Conservation (phyloP, 176 grass and related monocot species). For the Aegilops speltoides region DNA sequence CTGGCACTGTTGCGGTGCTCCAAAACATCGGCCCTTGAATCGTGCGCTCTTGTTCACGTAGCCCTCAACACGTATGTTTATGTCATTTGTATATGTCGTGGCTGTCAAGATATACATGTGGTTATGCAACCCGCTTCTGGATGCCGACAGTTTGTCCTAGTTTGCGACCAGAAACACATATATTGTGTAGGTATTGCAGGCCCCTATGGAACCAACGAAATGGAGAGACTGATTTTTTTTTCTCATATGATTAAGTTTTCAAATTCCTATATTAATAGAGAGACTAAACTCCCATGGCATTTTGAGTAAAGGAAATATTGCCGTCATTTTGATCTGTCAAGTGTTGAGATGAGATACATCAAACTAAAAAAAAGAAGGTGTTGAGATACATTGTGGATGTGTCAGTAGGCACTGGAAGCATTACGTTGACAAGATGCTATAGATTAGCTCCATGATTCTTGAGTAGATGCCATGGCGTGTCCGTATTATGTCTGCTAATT, state of each 20-base stretch:
- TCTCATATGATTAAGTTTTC: no score
- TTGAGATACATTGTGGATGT: not conserved
- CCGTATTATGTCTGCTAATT: conserved; percentile 28
- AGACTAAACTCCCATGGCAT: not conserved
- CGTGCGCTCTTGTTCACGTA: conserved; percentile 26
- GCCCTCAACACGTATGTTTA: not conserved
- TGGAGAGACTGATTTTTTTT: no score
- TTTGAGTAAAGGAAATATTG: not conserved
- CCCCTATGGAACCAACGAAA: no score
- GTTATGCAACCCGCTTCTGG: not conserved
- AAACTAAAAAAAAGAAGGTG: no score
- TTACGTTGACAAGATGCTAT: conserved; percentile 28
- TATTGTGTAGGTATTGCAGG: not conserved
- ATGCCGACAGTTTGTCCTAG: conserved; percentile 32
- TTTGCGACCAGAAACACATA: conserved; percentile 7
- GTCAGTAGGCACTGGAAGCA: not conserved
- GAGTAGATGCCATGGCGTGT: conserved; percentile 36
- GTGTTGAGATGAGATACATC: not conserved
- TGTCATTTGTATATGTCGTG: conserved; percentile 4
- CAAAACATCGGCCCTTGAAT: conserved; percentile 47
- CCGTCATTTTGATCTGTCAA: not conserved
- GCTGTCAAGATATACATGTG: not conserved
- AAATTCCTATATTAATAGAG: not conserved
- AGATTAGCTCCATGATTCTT: conserved; percentile 15
- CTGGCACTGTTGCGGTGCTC: conserved; percentile 28